A percentile compares a stretch with the other conserved stretches of the same genome.
Evolutionary conservation across 2,329 filamentous ascomycete genomes (phyloP).

Genomic region (Fusarium albosuccineum): DNA sequence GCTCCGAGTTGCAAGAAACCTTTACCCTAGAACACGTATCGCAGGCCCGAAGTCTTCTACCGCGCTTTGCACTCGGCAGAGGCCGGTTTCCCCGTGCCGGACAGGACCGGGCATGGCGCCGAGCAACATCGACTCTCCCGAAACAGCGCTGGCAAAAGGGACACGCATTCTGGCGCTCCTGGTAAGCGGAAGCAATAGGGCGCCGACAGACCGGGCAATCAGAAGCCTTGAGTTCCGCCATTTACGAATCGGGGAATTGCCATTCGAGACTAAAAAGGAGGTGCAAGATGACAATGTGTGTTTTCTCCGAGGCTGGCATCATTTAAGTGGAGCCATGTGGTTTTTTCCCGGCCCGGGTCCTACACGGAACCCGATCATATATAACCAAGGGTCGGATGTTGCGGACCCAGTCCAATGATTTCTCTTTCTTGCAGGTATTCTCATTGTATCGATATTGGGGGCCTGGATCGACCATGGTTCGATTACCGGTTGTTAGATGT

Average conservation of each 20-base stretch:
- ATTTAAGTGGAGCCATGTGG: conserved; percentile 25
- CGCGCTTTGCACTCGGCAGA: conserved; percentile 25
- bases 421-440: not conserved
- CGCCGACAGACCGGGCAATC: conserved; percentile 11
- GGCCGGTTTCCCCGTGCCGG: conserved; percentile 3
- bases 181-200: not conserved
- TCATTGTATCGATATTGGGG: not conserved
- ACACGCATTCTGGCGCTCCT: not conserved
- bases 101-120: conserved; percentile 28
- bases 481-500: conserved; percentile 14
- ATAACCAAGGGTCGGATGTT: not conserved
- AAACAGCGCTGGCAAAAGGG: conserved; percentile 33
- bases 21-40: conserved; percentile 14
- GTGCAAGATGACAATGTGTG: conserved; percentile 20
- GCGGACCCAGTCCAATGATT: no score
- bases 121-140: conserved; percentile 26
- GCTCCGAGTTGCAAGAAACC: conserved; percentile 8
- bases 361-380: not conserved
- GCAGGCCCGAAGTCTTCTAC: conserved; percentile 33
- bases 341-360: conserved; percentile 22
- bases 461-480: not conserved
- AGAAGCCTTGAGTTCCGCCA: not conserved
- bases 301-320: conserved; percentile 21
- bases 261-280: conserved; percentile 1
- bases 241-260: not conserved